Evolutionary conservation across 352 stramenopile genomes (phyloP).

Genomic region (Pythium sp.): DNA sequence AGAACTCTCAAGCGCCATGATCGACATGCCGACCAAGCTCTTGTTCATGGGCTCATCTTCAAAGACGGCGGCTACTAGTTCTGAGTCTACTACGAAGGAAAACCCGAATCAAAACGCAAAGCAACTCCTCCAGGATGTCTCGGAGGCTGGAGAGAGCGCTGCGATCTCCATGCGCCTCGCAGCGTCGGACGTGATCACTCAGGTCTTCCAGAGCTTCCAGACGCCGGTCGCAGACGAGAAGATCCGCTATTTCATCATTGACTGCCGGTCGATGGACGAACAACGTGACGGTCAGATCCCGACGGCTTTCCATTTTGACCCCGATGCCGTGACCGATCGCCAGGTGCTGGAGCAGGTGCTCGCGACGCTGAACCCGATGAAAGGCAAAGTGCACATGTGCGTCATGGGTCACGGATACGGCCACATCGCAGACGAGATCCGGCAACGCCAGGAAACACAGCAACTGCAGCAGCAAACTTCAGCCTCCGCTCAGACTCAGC

Average conservation of each 20-base stretch:
- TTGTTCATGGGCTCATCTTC: constrained; percentile 35
- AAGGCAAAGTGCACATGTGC: constrained; percentile 66
- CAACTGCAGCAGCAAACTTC: constrained; percentile 16
- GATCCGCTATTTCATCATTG: constrained; percentile 77
- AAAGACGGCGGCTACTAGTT: background rate
- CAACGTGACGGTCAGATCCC: constrained; percentile 53
- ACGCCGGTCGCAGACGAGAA: constrained; percentile 25
- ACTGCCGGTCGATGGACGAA: constrained; percentile 58
- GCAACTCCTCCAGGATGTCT: constrained; percentile 59
- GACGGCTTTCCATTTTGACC: constrained; percentile 77
- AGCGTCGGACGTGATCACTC: constrained; percentile 57
- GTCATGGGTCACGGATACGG: constrained; percentile 81
- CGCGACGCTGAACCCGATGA: constrained; percentile 58
- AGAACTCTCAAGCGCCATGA: constrained; percentile 61
- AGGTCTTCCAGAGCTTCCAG: constrained; percentile 73
- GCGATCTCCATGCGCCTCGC: constrained; percentile 60
- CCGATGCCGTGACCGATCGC: constrained; percentile 52
- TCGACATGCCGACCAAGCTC: constrained; percentile 71
- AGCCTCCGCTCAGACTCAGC: background rate
- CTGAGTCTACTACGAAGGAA: constrained; percentile 17
- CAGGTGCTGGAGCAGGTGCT: constrained; percentile 61
- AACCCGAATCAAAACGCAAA: constrained; percentile 25
- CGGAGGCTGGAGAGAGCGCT: constrained; percentile 43
- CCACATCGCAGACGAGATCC: constrained; percentile 59
- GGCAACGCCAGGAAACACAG: constrained; percentile 22